Percentiles rank a stretch among this genome's conserved stretches.
phyloP scores from a whole-genome alignment of 1,284 basidiomycete genomes.

The Vanrija sp. region DNA sequence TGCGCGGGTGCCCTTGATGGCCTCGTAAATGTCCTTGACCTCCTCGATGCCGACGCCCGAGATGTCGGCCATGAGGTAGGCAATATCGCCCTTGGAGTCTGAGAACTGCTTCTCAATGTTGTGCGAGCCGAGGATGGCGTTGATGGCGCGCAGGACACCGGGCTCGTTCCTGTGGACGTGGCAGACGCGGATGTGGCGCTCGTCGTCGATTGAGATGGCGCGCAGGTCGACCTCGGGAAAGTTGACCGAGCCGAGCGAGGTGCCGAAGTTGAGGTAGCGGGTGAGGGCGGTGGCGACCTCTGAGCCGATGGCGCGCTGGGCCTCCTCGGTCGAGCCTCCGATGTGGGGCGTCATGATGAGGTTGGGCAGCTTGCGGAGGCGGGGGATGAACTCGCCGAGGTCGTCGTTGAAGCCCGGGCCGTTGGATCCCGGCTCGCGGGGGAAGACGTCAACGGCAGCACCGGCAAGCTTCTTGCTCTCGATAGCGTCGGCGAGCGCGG shows the following conservation, averaged over 20 bases:
- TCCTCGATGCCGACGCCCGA: slow-evolving; percentile 80
- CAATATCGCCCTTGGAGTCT: slow-evolving; percentile 90
- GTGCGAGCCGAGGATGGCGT: slow-evolving; percentile 84
- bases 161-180: slow-evolving; percentile 97
- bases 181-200: slow-evolving; percentile 82
- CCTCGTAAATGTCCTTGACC: slow-evolving; percentile 74
- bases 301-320: slow-evolving; percentile 93
- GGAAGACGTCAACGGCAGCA: slow-evolving; percentile 93
- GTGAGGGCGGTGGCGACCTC: slow-evolving; percentile 84
- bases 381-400: slow-evolving; percentile 74
- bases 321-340: slow-evolving; percentile 98
- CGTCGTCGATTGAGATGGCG: slow-evolving; percentile 75
- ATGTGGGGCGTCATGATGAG: slow-evolving; percentile 97
- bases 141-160: slow-evolving; percentile 92
- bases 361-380: slow-evolving; percentile 72
- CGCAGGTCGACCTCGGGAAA: slow-evolving; percentile 98
- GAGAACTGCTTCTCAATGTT: slow-evolving; percentile 99
- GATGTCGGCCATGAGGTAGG: slow-evolving; percentile 85
- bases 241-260: slow-evolving; percentile 89
- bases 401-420: slow-evolving; percentile 78
- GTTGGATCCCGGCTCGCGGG: slow-evolving; percentile 85
- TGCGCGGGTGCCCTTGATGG: slow-evolving; percentile 73
- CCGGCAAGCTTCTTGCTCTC: slow-evolving; percentile 84
- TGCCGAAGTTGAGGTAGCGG: slow-evolving; percentile 90
- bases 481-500: slow-evolving; percentile 77